Evolutionary conservation across 768 basidiomycete genomes (phyloP), one percentile per base, ranked within the genome.

Genomic region (Suillus ampliporus): DNA sequence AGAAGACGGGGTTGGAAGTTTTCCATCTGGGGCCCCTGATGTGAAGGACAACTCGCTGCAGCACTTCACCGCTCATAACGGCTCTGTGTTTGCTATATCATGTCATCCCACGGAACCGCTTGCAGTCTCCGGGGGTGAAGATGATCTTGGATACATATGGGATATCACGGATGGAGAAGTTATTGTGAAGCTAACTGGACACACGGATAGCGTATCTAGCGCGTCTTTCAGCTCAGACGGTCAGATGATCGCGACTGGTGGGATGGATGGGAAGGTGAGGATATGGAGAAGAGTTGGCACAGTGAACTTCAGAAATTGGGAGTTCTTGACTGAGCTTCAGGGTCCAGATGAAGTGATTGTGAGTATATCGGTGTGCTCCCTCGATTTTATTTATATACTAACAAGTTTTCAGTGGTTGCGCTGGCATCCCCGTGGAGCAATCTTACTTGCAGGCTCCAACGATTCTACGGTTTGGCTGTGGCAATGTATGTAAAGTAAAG

Each of bases 311-410:
- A 85, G 80, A 64, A 84, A 79, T 58, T 99, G 97, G 97, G 96
- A 98, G 76, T 97, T 99, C 74, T 79, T 97, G 75, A 95, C 92
- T 6, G 92, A 92, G 71, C 79, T 99, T 40, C 90, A 95, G 68
- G 97, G 97, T 2, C 93, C 94, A 9, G 95, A 97, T 77, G 97
- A 99, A 81, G 90, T 98, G 66, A 91, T 90, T 84, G 97, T 97
- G 71, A 65, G 88, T 79, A 19, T 50, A 40, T 66, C 61, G 61
- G 19, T n/a, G 43, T 34, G n/a, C 17, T 19, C 41, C 37, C 53
- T 19, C 53, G 6, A 62, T 37, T 44, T 51, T 37, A 47, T 11
- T 48, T 46, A n/a, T 56, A 65, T 61, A 52, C 68, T 58, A 13
- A n/a, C n/a, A 38, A 26, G 38, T 61, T 6, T 63, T 21, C 61